These are phyloP conservation scores for Piedraia hortae DNA, from an alignment of 2,329 filamentous ascomycete species.

Conservation along the genomic window DNA sequence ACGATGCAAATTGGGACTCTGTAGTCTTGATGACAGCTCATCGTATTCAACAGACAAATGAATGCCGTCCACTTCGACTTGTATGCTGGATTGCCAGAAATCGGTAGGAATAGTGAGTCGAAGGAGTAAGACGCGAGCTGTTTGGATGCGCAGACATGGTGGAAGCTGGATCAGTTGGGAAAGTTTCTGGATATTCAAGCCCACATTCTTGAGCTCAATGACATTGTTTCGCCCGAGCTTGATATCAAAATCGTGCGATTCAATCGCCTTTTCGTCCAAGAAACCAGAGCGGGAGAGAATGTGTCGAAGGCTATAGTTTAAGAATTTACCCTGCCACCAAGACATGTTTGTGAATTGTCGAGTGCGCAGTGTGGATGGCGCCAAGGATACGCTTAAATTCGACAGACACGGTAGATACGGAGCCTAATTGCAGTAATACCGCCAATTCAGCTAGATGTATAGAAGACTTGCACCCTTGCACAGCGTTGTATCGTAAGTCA, in stretches of 20 bases:
- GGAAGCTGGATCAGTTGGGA: slow-evolving; percentile 30
- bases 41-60: slow-evolving; percentile 26
- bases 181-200: slow-evolving; percentile 36
- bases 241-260: slow-evolving; percentile 65
- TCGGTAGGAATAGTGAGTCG: slow-evolving; percentile 63
- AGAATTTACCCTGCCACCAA: slow-evolving; percentile 57
- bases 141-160: slow-evolving; percentile 37
- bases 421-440: not conserved
- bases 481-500: too few relatives aligned
- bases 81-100: slow-evolving; percentile 60
- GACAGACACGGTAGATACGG: not conserved
- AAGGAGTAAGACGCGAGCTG: slow-evolving; percentile 47
- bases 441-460: not conserved
- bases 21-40: too few relatives aligned
- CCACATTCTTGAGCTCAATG: slow-evolving; percentile 68
- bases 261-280: slow-evolving; percentile 62
- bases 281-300: slow-evolving; percentile 50
- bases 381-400: not conserved
- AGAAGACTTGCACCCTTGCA: not conserved
- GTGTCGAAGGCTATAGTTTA: slow-evolving; percentile 29
- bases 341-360: slow-evolving; percentile 5
- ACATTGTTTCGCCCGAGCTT: slow-evolving; percentile 56
- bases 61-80: slow-evolving; percentile 56
- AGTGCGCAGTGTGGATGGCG: not conserved
- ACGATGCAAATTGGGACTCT: too few relatives aligned